Conservation (phyloP, 495 filamentous ascomycete genomes). For the Penicillium subrubescens region DNA sequence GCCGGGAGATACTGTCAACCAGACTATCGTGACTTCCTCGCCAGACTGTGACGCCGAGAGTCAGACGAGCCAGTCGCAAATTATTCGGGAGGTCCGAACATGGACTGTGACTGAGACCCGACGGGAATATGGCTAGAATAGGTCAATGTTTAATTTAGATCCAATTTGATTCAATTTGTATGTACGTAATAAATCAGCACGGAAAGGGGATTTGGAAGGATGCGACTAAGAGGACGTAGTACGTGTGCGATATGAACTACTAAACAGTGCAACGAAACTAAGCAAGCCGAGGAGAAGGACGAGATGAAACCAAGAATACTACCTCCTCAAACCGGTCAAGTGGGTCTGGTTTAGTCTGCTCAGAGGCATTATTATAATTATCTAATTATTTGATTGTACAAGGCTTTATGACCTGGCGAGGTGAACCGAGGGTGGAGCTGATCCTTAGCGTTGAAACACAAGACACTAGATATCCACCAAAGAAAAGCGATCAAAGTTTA, state of each 20-base stretch:
- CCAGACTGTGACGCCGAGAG: slow-evolving; percentile 31
- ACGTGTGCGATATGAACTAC: background rate
- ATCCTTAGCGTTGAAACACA: slow-evolving; percentile 5
- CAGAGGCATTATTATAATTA: too few species aligned
- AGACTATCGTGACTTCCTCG: slow-evolving; percentile 17
- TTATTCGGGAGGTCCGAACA: slow-evolving; percentile 33
- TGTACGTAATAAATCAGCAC: background rate
- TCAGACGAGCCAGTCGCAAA: slow-evolving; percentile 34
- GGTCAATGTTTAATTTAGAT: background rate
- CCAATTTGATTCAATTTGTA: background rate
- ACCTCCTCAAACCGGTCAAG: background rate
- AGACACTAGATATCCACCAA: slow-evolving; percentile 1
- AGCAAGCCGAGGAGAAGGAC: background rate
- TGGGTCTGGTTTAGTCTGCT: background rate
- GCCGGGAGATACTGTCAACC: slow-evolving; percentile 8
- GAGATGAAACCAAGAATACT: background rate
- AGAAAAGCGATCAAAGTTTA: slow-evolving; percentile 4
- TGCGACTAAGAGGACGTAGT: background rate
- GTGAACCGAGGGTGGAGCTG: slow-evolving; percentile 6
- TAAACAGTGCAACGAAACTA: background rate
- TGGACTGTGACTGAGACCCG: slow-evolving; percentile 24
- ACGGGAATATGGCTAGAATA: background rate
- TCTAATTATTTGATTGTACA: background rate
- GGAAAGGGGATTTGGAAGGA: background rate
- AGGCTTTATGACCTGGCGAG: background rate